Evolutionary conservation across 192 early-diverging fungal genomes (phyloP).

Genomic region (Anaeromyces robustus): DNA sequence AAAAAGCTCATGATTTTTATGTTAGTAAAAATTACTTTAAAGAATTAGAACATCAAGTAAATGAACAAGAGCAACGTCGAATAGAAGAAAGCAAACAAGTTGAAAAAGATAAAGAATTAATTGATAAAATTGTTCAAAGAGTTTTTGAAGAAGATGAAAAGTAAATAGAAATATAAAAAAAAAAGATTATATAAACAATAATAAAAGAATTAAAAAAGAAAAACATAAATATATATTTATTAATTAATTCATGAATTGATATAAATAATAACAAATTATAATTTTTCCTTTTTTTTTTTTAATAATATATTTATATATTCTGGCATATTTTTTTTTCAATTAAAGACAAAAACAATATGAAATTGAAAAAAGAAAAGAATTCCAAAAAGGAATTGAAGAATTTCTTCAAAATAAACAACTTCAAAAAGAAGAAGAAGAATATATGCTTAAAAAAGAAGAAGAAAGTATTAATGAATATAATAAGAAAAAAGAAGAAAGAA

Average conservation of each 20-base stretch:
- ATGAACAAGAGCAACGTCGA: constrained; percentile 22
- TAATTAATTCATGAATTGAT: too few relatives aligned
- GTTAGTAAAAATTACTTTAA: constrained; percentile 19
- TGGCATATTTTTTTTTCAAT: too few relatives aligned
- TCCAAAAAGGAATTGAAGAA: background rate
- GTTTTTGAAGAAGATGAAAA: constrained; percentile 34
- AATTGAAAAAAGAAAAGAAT: background rate
- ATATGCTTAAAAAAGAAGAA: background rate
- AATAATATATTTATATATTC: too few relatives aligned
- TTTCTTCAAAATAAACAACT: background rate
- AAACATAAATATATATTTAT: too few relatives aligned
- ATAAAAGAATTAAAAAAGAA: too few relatives aligned
- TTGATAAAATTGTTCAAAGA: constrained; percentile 33
- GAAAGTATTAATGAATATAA: background rate
- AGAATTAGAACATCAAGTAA: constrained; percentile 27
- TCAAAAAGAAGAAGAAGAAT: background rate
- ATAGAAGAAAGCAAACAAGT: constrained; percentile 33
- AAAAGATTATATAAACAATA: background rate
- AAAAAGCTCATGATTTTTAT: constrained; percentile 2
- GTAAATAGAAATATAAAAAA: constrained; percentile 6
- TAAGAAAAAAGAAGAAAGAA: background rate
- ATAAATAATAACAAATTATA: too few relatives aligned
- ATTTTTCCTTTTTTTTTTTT: too few relatives aligned
- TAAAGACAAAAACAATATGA: background rate
- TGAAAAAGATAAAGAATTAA: constrained; percentile 38